Conservation (phyloP, 2,329 filamentous ascomycete species). For the Apiospora marii region DNA sequence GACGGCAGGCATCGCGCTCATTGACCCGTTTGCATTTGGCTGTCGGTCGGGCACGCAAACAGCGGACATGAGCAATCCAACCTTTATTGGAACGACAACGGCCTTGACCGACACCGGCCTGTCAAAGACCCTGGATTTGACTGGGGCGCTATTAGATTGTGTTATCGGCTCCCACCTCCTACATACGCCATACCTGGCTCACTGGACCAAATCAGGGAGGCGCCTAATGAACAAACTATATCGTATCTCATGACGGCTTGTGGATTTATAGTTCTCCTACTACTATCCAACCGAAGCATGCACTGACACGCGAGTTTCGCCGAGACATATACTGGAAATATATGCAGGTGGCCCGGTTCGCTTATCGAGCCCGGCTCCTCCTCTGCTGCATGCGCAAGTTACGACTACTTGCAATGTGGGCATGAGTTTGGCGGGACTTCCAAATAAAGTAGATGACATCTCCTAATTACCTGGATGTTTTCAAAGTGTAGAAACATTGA, state of each 20-base stretch:
- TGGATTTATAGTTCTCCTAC: conserved; percentile 5
- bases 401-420: too few relatives aligned
- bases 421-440: too few relatives aligned
- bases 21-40: neutral
- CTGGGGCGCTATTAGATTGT: neutral
- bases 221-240: conserved; percentile 1
- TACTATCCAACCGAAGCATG: neutral
- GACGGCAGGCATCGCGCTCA: neutral
- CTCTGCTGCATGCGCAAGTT: neutral
- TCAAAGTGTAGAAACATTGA: conserved; percentile 8
- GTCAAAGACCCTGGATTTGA: neutral
- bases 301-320: conserved; percentile 15
- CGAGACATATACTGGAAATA: neutral
- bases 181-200: neutral
- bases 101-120: conserved; percentile 3
- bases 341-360: conserved; percentile 16
- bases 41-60: neutral
- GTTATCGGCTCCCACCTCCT: neutral
- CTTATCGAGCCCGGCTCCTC: conserved; percentile 15
- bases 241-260: conserved; percentile 15
- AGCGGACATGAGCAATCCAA: neutral
- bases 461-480: too few relatives aligned
- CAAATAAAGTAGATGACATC: too few relatives aligned
- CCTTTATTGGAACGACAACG: neutral
- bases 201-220: conserved; percentile 13